Base-by-base conservation (phyloP, 768 basidiomycete species). In the Calocera viscosa region DNA sequence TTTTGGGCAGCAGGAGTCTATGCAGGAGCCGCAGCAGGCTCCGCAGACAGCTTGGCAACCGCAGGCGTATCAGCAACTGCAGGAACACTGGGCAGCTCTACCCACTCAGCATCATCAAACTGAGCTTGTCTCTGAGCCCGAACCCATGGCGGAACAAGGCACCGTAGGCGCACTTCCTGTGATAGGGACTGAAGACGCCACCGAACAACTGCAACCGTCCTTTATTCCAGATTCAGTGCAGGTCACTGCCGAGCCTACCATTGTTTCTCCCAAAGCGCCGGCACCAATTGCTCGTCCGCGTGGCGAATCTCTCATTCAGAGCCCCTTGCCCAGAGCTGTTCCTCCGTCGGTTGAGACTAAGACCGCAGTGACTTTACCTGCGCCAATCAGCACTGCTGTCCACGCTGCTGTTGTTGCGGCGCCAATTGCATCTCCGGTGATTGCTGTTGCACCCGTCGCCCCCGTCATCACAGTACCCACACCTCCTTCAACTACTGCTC, bases 351-450 rank as follows among this genome's bases (percentile, higher is more conserved):
- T 70, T 26, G 66, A 72, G 3, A 53, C 49, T n/a, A 68, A 73
- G 32, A 67, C 72, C 17, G 68, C 72, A 8, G 32, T 69, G n/a
- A 64, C 72, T 30, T 77, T 74, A 39, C 66, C 77, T 17, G 87
- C 87, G 71, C 77, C 82, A 49, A 82, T 84, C 17, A 90, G 89
- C 87, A 79, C 81, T 22, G 83, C 83, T 68, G 87, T 87, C 35
- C 86, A 67, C n/a, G 68, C 67, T 66, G 60, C 71, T 22, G 64
- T 66, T 34, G 64, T 67, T 30, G 67, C 69, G 34, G 65, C 69
- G 67, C 38, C 72, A 24, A 41, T 71, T 33, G 33, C 72, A 41
- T 69, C 71, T 28, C 71, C 63, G 30, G 49, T 49, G 19, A 28
- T 65, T 12, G 32, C 60, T 49, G 49, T 67, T n/a, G 22, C 66